A percentile compares a stretch with the other conserved stretches of the same genome.
Conservation (phyloP, 805 yeast species). For the Schizosaccharomyces japonicus region DNA sequence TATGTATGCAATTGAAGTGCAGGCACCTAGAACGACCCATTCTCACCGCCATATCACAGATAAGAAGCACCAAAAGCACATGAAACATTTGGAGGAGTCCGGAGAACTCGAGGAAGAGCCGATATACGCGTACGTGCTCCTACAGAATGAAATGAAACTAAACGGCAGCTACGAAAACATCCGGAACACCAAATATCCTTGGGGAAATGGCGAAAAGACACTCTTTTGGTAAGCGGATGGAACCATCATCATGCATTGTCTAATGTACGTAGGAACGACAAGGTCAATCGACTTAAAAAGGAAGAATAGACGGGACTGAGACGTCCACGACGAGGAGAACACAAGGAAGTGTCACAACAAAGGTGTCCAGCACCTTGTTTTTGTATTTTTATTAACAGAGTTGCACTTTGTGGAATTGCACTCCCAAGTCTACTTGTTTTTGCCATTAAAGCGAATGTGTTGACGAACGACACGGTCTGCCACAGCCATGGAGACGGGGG, state of each 20-base stretch:
- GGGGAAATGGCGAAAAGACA: constrained; percentile 1
- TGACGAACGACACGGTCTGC: not conserved
- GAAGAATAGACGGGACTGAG: not conserved
- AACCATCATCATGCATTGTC: not conserved
- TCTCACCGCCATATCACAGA: not conserved
- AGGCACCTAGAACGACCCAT: not conserved
- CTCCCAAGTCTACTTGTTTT: too few species aligned
- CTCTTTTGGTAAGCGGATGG: not conserved
- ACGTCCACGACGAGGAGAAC: not conserved
- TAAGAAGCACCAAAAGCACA: not conserved
- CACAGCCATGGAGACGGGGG: not conserved
- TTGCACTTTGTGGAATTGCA: too few species aligned
- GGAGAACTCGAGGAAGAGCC: too few species aligned
- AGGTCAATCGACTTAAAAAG: not conserved
- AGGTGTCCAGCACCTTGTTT: too few species aligned
- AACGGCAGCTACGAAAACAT: not conserved
- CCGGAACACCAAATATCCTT: not conserved
- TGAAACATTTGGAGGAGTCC: not conserved
- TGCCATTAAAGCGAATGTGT: too few species aligned
- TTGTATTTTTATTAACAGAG: too few species aligned
- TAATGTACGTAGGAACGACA: not conserved
- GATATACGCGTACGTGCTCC: not conserved
- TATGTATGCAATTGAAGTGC: not conserved
- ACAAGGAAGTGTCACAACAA: not conserved
- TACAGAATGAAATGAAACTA: not conserved